Evolutionary conservation across 257 asterid genomes (phyloP).

Genomic region (Mentha longifolia): DNA sequence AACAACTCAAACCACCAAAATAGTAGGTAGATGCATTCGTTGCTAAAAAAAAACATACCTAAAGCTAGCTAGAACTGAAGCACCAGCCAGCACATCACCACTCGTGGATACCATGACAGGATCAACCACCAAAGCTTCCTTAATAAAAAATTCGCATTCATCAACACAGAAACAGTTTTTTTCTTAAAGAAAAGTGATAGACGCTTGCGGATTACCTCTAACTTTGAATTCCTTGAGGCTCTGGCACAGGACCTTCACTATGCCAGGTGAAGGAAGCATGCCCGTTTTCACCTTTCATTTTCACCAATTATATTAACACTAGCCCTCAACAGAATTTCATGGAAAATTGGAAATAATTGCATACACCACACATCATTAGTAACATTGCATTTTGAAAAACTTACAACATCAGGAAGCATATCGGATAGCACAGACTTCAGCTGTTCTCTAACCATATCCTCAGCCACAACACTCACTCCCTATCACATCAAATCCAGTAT

Average conservation of each 20-base stretch:
- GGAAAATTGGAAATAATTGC: not conserved
- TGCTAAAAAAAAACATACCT: conserved; percentile 48
- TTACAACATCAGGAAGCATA: conserved; percentile 94
- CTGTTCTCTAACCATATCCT: conserved; percentile 76
- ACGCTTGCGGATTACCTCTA: conserved; percentile 53
- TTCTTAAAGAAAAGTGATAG: not conserved
- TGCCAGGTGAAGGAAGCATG: conserved; percentile 88
- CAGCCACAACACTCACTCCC: conserved; percentile 72
- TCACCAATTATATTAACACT: conserved; percentile 36
- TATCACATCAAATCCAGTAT: conserved; percentile 39
- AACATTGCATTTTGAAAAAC: conserved; percentile 31
- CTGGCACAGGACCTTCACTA: conserved; percentile 68
- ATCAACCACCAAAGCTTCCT: conserved; percentile 96
- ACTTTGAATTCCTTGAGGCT: conserved; percentile 74
- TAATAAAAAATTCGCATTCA: conserved; percentile 39
- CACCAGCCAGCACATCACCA: conserved; percentile 82
- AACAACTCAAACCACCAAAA: conserved; percentile 2
- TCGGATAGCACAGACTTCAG: conserved; percentile 81
- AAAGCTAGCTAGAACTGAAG: conserved; percentile 61
- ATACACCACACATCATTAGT: not conserved
- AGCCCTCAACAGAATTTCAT: not conserved
- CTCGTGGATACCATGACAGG: conserved; percentile 99
- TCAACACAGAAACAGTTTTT: not conserved
- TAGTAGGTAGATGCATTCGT: not conserved
- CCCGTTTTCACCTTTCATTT: conserved; percentile 90